A percentile compares a stretch with the other conserved stretches of the same genome.
Evolutionary conservation across 768 basidiomycete species (phyloP).

Genomic region (Antrodiella citrinella): DNA sequence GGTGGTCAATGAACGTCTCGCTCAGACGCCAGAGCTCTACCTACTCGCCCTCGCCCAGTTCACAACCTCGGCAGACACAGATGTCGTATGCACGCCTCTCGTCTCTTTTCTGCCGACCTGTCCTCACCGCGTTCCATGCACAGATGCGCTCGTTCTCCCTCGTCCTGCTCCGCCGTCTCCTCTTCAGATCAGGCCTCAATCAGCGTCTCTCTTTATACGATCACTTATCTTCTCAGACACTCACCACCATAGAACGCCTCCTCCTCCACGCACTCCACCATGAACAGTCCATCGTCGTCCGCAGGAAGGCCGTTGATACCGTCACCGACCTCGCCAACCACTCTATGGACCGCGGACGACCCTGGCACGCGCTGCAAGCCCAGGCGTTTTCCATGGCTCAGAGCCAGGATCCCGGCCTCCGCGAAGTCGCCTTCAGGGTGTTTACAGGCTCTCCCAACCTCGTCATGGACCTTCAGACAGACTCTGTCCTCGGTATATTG

Average conservation of each 20-base stretch:
- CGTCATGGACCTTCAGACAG: conserved; percentile 67
- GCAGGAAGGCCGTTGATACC: conserved; percentile 68
- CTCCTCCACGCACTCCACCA: conserved; percentile 62
- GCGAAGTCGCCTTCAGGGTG: conserved; percentile 50
- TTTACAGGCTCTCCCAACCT: conserved; percentile 71
- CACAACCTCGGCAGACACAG: conserved; percentile 67
- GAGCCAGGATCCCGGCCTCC: conserved; percentile 17
- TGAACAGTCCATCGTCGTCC: conserved; percentile 49
- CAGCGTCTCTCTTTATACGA: conserved; percentile 55
- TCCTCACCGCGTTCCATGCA: neutral
- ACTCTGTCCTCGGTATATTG: conserved; percentile 59
- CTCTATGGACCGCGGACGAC: conserved; percentile 64
- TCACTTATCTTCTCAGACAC: conserved; percentile 57
- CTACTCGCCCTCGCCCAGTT: conserved; percentile 75
- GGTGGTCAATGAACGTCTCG: conserved; percentile 73
- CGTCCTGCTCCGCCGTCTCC: conserved; percentile 69
- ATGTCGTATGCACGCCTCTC: conserved; percentile 49
- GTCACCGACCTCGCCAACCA: conserved; percentile 70
- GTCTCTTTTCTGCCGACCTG: neutral
- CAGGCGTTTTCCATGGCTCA: conserved; percentile 63
- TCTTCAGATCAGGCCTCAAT: conserved; percentile 46
- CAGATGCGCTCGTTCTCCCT: conserved; percentile 85
- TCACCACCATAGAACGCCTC: conserved; percentile 62
- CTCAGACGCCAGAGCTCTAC: conserved; percentile 72
- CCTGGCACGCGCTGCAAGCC: conserved; percentile 76